A percentile compares a stretch with the other conserved stretches of the same genome.
These are phyloP conservation scores for Tetrahymena thermophila DNA, from an alignment of 73 alveolate species.

Conservation along the genomic window DNA sequence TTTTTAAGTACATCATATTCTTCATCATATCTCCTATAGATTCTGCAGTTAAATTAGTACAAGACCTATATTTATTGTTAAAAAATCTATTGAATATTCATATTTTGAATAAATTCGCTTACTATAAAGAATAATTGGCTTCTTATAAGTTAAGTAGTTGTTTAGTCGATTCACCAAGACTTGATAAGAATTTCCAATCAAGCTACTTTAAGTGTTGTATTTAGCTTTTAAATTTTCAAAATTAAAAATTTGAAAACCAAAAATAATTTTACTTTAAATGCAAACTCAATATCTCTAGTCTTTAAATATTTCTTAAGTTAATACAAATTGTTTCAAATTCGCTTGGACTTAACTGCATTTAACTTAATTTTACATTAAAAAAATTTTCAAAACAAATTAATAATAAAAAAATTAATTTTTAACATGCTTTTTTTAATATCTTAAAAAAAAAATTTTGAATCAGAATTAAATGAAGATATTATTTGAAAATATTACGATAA, in stretches of 20 bases:
- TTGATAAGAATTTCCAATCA: background rate
- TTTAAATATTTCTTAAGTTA: background rate
- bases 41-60: background rate
- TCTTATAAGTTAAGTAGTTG: background rate
- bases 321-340: background rate
- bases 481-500: background rate
- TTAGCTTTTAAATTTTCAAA: background rate
- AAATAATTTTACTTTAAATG: background rate
- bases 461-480: too few relatives aligned
- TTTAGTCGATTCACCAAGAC: background rate
- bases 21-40: background rate
- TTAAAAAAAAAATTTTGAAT: too few relatives aligned
- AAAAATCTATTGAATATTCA: background rate
- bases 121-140: background rate
- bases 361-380: background rate
- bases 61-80: background rate
- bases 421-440: too few relatives aligned
- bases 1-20: background rate
- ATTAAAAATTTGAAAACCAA: background rate
- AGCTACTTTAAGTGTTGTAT: background rate
- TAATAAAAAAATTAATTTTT: too few relatives aligned
- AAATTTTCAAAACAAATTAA: too few relatives aligned
- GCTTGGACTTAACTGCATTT: background rate
- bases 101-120: background rate
- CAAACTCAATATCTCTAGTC: background rate